Evolutionary conservation across 2,329 filamentous ascomycete species (phyloP).

Genomic region (Sarocladium brachiariae): DNA sequence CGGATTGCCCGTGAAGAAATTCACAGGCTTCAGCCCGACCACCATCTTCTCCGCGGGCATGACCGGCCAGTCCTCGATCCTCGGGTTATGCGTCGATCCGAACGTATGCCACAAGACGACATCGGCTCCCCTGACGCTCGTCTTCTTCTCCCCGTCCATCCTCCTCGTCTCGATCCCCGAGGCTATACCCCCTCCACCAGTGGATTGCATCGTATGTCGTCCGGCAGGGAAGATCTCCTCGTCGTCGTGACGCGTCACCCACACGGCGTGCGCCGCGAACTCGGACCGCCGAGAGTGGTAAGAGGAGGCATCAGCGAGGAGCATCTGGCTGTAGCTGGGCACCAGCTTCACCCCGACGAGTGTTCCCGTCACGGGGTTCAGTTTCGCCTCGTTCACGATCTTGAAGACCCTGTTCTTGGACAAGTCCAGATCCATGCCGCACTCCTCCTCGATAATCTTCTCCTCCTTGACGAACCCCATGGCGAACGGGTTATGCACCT

Average conservation of each 20-base stretch:
- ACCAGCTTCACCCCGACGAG: slow-evolving; percentile 41
- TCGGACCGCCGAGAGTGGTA: slow-evolving; percentile 33
- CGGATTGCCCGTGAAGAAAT: slow-evolving; percentile 47
- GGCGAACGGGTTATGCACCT: slow-evolving; percentile 45
- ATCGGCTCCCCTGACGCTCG: slow-evolving; percentile 36
- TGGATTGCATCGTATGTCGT: slow-evolving; percentile 40
- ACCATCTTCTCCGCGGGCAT: slow-evolving; percentile 56
- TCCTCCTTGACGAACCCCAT: slow-evolving; percentile 37
- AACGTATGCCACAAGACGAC: slow-evolving; percentile 53
- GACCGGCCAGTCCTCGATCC: slow-evolving; percentile 61
- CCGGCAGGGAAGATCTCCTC: slow-evolving; percentile 37
- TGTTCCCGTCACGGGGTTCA: slow-evolving; percentile 35
- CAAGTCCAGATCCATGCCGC: slow-evolving; percentile 42
- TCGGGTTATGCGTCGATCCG: slow-evolving; percentile 57
- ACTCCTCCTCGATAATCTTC: slow-evolving; percentile 33
- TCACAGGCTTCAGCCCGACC: slow-evolving; percentile 44
- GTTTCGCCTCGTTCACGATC: slow-evolving; percentile 36
- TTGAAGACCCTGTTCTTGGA: slow-evolving; percentile 41
- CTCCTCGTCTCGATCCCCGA: slow-evolving; percentile 21
- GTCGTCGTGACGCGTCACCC: slow-evolving; percentile 38
- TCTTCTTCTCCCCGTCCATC: neutral
- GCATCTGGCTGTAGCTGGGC: slow-evolving; percentile 37
- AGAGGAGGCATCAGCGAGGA: slow-evolving; percentile 32
- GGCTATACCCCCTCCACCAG: slow-evolving; percentile 29
- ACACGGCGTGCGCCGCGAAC: slow-evolving; percentile 36